Percentiles rank a stretch among this genome's conserved stretches.
phyloP scores from a whole-genome alignment of 129 eudicot genomes.

The carrot (Daucus carota) region DNA sequence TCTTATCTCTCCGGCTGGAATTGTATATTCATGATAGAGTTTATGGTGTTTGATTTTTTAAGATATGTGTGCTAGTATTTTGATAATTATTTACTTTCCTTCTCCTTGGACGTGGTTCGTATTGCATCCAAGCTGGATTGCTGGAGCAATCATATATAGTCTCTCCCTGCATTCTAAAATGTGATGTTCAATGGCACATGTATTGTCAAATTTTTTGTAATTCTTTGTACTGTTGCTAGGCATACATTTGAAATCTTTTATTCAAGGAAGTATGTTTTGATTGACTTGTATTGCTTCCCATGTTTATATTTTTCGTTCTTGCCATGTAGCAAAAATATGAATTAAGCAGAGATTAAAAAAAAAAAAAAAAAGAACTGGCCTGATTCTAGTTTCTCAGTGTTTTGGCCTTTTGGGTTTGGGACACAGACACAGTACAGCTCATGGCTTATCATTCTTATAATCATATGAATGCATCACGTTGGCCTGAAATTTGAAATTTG shows the following conservation, averaged over 20 bases:
- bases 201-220: slow-evolving; percentile 12
- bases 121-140: slow-evolving; percentile 17
- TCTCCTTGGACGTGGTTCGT: slow-evolving; percentile 21
- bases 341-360: too few species aligned
- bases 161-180: slow-evolving; percentile 13
- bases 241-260: slow-evolving; percentile 19
- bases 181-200: slow-evolving; percentile 18
- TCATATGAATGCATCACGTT: too few species aligned
- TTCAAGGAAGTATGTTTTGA: slow-evolving; percentile 27
- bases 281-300: slow-evolving; percentile 11
- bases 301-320: background rate
- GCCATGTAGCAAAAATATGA: background rate
- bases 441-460: too few species aligned
- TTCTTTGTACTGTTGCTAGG: slow-evolving; percentile 29
- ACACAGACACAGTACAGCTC: too few species aligned
- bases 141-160: slow-evolving; percentile 34
- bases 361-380: too few species aligned
- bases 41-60: slow-evolving; percentile 30
- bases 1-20: slow-evolving; percentile 11
- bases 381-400: too few species aligned
- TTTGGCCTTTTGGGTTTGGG: too few species aligned
- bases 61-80: slow-evolving; percentile 35
- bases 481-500: too few species aligned
- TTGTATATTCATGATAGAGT: slow-evolving; percentile 35
- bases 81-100: slow-evolving; percentile 14